These are phyloP conservation scores for Pseudohalonectria lignicola DNA, from an alignment of 2,329 filamentous ascomycete species.

Conservation along the genomic window DNA sequence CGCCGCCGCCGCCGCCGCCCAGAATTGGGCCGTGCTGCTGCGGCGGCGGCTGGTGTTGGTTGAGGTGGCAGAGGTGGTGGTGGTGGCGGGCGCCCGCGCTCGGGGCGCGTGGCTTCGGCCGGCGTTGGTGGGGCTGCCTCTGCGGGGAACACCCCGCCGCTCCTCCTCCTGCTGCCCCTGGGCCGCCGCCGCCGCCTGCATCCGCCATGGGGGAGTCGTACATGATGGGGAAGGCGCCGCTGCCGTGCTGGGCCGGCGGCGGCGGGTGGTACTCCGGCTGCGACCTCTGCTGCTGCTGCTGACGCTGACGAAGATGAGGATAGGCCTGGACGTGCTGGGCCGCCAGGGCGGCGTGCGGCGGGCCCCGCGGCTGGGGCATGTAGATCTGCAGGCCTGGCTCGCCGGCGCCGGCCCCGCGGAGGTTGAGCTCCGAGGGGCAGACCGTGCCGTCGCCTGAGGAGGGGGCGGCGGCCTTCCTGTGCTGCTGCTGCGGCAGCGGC, in stretches of 20 bases:
- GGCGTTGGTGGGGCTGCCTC: conserved; percentile 21
- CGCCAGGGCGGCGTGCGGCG: conserved; percentile 24
- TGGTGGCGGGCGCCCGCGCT: conserved; percentile 41
- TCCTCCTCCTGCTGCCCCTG: too few species aligned
- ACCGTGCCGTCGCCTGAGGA: background rate
- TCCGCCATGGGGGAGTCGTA: background rate
- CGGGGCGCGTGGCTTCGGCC: conserved; percentile 39
- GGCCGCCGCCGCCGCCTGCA: too few species aligned
- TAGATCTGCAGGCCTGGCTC: conserved; percentile 33
- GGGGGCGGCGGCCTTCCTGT: too few species aligned
- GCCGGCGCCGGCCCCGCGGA: conserved; percentile 18
- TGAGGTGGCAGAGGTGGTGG: conserved; percentile 21
- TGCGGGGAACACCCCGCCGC: conserved; percentile 3
- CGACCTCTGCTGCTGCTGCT: conserved; percentile 4
- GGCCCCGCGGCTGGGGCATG: conserved; percentile 35
- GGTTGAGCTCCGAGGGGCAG: conserved; percentile 7
- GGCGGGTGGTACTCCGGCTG: conserved; percentile 6
- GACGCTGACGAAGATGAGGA: conserved; percentile 1
- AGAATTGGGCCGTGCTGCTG: conserved; percentile 7
- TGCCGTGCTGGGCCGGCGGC: conserved; percentile 4
- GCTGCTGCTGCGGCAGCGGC: conserved; percentile 1
- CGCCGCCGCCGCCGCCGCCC: too few species aligned
- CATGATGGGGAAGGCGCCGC: conserved; percentile 3
- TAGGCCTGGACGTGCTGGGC: conserved; percentile 12
- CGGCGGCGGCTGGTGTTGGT: conserved; percentile 1